phyloP scores from a whole-genome alignment of 805 yeast species.

The Zygotorulaspora florentina region DNA sequence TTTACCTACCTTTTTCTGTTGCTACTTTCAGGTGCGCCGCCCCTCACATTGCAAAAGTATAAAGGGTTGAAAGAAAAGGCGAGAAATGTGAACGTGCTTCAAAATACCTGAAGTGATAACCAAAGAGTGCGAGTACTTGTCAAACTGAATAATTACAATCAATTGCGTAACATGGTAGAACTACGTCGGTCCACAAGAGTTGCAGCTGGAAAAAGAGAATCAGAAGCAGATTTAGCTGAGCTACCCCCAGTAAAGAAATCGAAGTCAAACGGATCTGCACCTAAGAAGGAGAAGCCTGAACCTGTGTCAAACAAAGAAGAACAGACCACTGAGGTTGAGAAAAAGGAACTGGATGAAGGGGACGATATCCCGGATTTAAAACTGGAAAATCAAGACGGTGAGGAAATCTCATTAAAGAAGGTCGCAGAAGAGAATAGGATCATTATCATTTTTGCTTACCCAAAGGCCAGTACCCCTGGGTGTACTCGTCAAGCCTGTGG shows the following conservation, averaged over 20 bases:
- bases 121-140: too few species aligned
- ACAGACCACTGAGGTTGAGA: slow-evolving; percentile 8
- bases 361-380: slow-evolving; percentile 63
- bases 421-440: slow-evolving; percentile 40
- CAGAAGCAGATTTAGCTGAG: slow-evolving; percentile 3
- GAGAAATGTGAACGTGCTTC: too few species aligned
- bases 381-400: slow-evolving; percentile 66
- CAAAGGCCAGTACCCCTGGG: slow-evolving; percentile 92
- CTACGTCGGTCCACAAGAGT: slow-evolving; percentile 34
- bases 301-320: slow-evolving; percentile 8
- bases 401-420: slow-evolving; percentile 47
- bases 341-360: slow-evolving; percentile 44
- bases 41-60: neutral
- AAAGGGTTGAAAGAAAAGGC: neutral
- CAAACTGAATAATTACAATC: neutral
- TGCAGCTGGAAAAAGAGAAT: slow-evolving; percentile 14
- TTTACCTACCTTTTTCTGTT: slow-evolving; percentile 1
- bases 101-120: too few species aligned
- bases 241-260: slow-evolving; percentile 26
- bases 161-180: slow-evolving; percentile 14
- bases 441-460: slow-evolving; percentile 69
- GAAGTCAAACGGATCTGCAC: slow-evolving; percentile 3
- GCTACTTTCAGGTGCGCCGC: neutral
- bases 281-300: slow-evolving; percentile 2
- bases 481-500: slow-evolving; percentile 95